phyloP scores from a whole-genome alignment of 139 green algal genomes.

The Chlorella sp. region DNA sequence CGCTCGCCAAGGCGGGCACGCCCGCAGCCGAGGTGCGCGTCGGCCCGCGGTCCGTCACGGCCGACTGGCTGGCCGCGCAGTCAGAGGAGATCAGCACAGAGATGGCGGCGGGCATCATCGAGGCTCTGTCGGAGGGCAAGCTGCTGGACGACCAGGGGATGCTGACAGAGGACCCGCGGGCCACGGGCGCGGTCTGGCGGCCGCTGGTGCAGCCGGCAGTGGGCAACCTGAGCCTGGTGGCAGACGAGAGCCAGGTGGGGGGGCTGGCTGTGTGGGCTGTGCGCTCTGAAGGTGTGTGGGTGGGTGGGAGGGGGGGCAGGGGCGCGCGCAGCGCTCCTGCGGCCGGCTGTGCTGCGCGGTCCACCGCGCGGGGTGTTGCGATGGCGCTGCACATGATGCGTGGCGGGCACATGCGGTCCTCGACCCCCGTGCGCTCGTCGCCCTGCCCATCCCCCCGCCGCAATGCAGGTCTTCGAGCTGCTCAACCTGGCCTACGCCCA shows the following conservation, averaged over 20 bases:
- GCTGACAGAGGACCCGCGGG: constrained; percentile 8
- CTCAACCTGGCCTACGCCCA: too few relatives aligned
- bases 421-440: too few relatives aligned
- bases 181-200: not conserved
- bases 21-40: constrained; percentile 18
- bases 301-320: too few relatives aligned
- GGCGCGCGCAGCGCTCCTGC: too few relatives aligned
- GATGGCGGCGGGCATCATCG: constrained; percentile 13
- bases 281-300: too few relatives aligned
- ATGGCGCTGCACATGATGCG: too few relatives aligned
- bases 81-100: constrained; percentile 9
- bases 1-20: constrained; percentile 23
- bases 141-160: constrained; percentile 17
- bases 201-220: constrained; percentile 3
- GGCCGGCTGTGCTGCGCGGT: too few relatives aligned
- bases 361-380: too few relatives aligned
- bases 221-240: not conserved
- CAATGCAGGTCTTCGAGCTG: too few relatives aligned
- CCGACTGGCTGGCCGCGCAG: constrained; percentile 26
- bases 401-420: too few relatives aligned
- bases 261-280: too few relatives aligned
- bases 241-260: not conserved
- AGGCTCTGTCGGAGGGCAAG: constrained; percentile 7
- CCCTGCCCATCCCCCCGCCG: too few relatives aligned
- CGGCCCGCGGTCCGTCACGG: constrained; percentile 32